phyloP scores from a whole-genome alignment of 441 rosid species.

The Gossypium gossypioides region DNA sequence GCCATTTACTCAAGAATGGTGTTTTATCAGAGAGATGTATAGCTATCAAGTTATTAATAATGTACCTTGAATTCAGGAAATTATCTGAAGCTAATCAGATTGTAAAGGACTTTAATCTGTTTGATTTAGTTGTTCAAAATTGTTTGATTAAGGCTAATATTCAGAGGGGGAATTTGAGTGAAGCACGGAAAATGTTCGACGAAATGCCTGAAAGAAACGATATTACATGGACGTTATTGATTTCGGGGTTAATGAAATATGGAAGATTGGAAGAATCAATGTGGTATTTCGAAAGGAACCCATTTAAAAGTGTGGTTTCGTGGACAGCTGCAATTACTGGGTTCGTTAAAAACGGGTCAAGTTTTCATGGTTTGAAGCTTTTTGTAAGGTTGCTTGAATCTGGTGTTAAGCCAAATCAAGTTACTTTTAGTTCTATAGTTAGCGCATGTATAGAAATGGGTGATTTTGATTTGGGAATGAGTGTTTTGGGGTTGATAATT shows the following conservation, averaged over 20 bases:
- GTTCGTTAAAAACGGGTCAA: conserved; percentile 35
- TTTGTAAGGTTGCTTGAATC: conserved; percentile 35
- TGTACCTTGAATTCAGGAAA: conserved; percentile 36
- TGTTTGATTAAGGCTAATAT: conserved; percentile 33
- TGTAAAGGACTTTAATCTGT: conserved; percentile 33
- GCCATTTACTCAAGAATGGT: conserved; percentile 38
- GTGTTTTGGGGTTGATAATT: conserved; percentile 35
- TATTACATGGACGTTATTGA: conserved; percentile 43
- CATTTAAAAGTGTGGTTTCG: conserved; percentile 39
- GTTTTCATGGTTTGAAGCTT: conserved; percentile 35
- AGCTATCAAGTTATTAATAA: conserved; percentile 37
- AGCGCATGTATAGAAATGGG: conserved; percentile 32
- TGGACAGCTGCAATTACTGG: conserved; percentile 54
- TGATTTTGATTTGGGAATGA: conserved; percentile 29
- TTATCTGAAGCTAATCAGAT: conserved; percentile 34
- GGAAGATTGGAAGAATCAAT: conserved; percentile 43
- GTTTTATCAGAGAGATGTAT: conserved; percentile 30
- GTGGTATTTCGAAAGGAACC: conserved; percentile 44
- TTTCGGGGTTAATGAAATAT: conserved; percentile 46
- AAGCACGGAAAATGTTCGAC: conserved; percentile 44
- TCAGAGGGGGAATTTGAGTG: conserved; percentile 35
- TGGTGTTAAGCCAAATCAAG: conserved; percentile 36
- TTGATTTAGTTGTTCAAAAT: conserved; percentile 36
- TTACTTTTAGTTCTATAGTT: conserved; percentile 40
- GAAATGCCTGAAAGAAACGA: conserved; percentile 57